Evolutionary conservation across 2,329 filamentous ascomycete species (phyloP).

Genomic region (Paraconiothyrium brasiliense): DNA sequence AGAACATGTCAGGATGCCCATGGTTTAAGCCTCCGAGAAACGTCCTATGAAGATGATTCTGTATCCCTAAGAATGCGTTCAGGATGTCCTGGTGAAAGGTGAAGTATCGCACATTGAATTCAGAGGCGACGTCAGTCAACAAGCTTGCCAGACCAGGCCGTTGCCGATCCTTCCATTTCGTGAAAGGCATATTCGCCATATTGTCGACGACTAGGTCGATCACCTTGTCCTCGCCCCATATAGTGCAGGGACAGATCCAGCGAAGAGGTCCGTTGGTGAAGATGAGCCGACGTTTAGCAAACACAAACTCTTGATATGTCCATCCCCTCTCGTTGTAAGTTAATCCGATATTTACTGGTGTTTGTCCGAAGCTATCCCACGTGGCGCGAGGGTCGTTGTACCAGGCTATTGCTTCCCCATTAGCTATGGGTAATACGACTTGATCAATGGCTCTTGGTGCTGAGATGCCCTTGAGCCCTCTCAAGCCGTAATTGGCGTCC

Average conservation of each 20-base stretch:
- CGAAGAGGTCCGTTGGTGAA: not conserved
- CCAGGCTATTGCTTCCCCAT: not conserved
- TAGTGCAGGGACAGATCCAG: not conserved
- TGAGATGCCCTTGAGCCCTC: not conserved
- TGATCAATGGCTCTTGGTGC: not conserved
- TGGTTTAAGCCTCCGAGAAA: not conserved
- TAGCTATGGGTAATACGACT: not conserved
- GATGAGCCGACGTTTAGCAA: not conserved
- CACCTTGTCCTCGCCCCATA: not conserved
- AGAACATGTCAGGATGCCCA: slow-evolving; percentile 4
- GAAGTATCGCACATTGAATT: not conserved
- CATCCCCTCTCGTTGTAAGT: not conserved
- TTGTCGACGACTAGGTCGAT: not conserved
- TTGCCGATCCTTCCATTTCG: not conserved
- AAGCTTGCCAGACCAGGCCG: not conserved
- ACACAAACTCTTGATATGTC: not conserved
- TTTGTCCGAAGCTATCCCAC: not conserved
- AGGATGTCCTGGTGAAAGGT: not conserved
- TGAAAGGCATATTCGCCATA: not conserved
- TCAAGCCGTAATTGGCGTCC: not conserved
- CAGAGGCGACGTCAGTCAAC: not conserved
- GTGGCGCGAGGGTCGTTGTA: not conserved
- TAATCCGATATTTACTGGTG: not conserved
- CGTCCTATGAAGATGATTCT: not conserved
- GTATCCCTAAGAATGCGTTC: not conserved